These are phyloP conservation scores for Bromus sterilis DNA, from an alignment of 176 grass and related monocot genomes.

Conservation along the genomic window DNA sequence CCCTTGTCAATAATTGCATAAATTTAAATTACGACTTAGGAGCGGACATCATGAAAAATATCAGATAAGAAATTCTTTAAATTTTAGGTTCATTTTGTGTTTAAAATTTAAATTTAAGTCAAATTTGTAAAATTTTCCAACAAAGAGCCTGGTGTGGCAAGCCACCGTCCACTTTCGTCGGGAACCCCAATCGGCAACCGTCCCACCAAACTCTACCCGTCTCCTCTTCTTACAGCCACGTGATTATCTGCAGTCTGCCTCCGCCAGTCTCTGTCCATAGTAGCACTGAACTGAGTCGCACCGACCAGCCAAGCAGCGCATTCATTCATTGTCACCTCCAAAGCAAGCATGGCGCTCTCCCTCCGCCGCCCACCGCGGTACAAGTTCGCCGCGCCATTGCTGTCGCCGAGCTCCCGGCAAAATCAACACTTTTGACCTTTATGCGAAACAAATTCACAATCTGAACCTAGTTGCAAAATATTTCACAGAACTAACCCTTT, in stretches of 20 bases:
- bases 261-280: background rate
- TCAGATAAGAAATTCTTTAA: too few species aligned
- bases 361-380: background rate
- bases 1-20: too few species aligned
- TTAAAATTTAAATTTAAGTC: too few species aligned
- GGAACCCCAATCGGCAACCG: background rate
- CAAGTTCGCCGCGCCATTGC: slow-evolving; percentile 18
- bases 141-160: background rate
- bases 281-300: background rate
- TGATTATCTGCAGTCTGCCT: background rate
- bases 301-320: background rate
- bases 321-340: background rate
- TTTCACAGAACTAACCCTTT: too few species aligned
- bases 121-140: too few species aligned
- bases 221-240: background rate
- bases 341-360: slow-evolving; percentile 2
- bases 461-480: too few species aligned
- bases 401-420: slow-evolving; percentile 20
- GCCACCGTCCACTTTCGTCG: background rate
- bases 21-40: too few species aligned
- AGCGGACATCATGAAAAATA: too few species aligned
- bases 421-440: too few species aligned
- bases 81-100: too few species aligned
- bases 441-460: too few species aligned
- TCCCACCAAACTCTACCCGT: background rate